Base-by-base conservation (phyloP, 1,139 yeast species). In the Wickerhamomyces sp. region DNA sequence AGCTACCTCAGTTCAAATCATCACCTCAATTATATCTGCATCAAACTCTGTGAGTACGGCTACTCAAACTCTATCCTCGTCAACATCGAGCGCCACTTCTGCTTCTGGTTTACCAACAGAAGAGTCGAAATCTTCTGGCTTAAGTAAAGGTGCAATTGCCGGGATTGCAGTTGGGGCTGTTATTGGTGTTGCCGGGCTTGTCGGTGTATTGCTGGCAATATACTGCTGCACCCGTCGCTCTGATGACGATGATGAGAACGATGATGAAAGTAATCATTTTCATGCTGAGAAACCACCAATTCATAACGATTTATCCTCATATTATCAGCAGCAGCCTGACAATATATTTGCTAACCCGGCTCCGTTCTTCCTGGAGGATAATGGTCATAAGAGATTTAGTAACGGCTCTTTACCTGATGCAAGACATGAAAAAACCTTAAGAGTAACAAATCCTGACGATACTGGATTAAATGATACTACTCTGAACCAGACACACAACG, bases 391-490 rank as follows among this genome's bases (percentile, higher is more conserved):
- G 51, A 67, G 85, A 46, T 72, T 81, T 48, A 79, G 87, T 56
- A 76, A 81, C 47, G 83, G 85, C 8, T 78, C 85, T n/a, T 63
- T 81, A 47, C 89, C 88, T 0, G 88, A 81, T 58, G 70, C 70
- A 16, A 56, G 61, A 47, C 61, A 56, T 30, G 61, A 60, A 30
- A 56, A 44, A 29, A 47, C 56, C 4, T 32, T 53, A 19, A 44
- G 55, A 26, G 52, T 51, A 7, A 46, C 47, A 3, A 50, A 54
- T 35, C 56, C 56, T 45, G 55, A 50, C 33, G 54, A 49, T 24
- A 36, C 42, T 5, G 39, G 4, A 3, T 19, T 44, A 22, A 44
- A 46, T 21, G 55, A 50, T 18, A 41, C 47, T 1, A 50, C 52
- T 3, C 20, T 51, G 16, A 40, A 39, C 19, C 28, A 31, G 16